Evolutionary conservation across 169 alveolate genomes (phyloP).

Genomic region (Toxoplasma gondii): DNA sequence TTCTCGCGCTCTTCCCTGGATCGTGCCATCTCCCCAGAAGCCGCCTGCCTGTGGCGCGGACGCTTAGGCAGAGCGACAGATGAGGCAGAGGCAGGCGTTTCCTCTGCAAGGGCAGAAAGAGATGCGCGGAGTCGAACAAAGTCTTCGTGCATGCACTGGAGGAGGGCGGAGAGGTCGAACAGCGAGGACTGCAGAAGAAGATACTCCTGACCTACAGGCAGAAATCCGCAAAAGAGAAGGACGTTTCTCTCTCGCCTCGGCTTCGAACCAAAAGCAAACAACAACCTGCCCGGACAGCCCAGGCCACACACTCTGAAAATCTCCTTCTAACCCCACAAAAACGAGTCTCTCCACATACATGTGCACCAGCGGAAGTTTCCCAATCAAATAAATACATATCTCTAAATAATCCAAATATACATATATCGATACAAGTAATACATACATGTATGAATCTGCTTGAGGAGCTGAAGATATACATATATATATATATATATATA

Average conservation of each 20-base stretch:
- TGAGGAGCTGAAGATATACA: too few species aligned
- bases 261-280: background rate
- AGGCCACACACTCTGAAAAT: too few species aligned
- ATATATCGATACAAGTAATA: background rate
- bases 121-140: background rate
- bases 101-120: background rate
- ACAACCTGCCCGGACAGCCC: too few species aligned
- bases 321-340: too few species aligned
- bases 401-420: background rate
- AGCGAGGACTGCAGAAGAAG: conserved; percentile 37
- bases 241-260: background rate
- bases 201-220: conserved; percentile 5
- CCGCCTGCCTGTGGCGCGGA: background rate
- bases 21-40: background rate
- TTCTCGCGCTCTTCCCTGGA: background rate
- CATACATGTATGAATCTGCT: too few species aligned
- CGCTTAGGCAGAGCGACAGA: background rate
- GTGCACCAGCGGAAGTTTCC: background rate
- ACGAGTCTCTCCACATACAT: background rate
- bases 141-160: conserved; percentile 10
- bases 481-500: background rate
- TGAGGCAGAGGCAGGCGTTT: background rate
- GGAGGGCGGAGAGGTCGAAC: background rate
- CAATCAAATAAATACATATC: too few species aligned
- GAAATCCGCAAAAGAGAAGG: background rate